These are phyloP conservation scores for Nidula niveotomentosa DNA, from an alignment of 1,284 basidiomycete species.

Conservation along the genomic window DNA sequence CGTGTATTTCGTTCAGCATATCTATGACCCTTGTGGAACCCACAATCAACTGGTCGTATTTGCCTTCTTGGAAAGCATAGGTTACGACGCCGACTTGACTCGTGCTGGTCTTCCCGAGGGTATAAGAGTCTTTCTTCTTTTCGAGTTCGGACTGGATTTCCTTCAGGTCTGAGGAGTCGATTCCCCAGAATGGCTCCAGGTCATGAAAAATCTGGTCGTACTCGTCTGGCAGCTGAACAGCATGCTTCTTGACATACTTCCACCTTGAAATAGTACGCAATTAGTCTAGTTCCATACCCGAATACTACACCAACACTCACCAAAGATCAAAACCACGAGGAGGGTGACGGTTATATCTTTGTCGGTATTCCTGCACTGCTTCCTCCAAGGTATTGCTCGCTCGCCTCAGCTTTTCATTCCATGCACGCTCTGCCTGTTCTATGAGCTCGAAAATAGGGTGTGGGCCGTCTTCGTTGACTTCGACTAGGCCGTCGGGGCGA, in stretches of 20 bases:
- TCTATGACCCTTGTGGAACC: constrained; percentile 25
- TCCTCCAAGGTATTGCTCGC: constrained; percentile 56
- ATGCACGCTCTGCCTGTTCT: constrained; percentile 43
- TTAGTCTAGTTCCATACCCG: background rate
- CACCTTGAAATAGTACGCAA: constrained; percentile 39
- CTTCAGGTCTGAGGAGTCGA: constrained; percentile 38
- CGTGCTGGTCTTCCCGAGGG: constrained; percentile 32
- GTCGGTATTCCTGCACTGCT: constrained; percentile 57
- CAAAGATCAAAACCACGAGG: constrained; percentile 59
- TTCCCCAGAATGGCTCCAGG: constrained; percentile 51
- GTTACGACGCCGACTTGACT: constrained; percentile 24
- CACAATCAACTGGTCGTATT: constrained; percentile 24
- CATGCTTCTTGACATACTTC: constrained; percentile 51
- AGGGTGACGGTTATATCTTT: constrained; percentile 40
- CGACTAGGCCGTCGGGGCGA: constrained; percentile 32
- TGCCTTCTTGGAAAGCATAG: constrained; percentile 26
- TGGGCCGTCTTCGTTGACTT: constrained; percentile 33
- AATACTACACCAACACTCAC: constrained; percentile 21
- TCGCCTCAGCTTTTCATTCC: constrained; percentile 48
- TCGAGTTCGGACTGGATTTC: constrained; percentile 33
- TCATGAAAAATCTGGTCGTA: constrained; percentile 51
- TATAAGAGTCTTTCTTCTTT: constrained; percentile 32
- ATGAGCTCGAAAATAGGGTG: constrained; percentile 63
- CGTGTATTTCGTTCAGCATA: constrained; percentile 29
- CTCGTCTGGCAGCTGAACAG: constrained; percentile 56